Base-by-base conservation (phyloP, 2,329 filamentous ascomycete species). In the Pseudonectria buxi region DNA sequence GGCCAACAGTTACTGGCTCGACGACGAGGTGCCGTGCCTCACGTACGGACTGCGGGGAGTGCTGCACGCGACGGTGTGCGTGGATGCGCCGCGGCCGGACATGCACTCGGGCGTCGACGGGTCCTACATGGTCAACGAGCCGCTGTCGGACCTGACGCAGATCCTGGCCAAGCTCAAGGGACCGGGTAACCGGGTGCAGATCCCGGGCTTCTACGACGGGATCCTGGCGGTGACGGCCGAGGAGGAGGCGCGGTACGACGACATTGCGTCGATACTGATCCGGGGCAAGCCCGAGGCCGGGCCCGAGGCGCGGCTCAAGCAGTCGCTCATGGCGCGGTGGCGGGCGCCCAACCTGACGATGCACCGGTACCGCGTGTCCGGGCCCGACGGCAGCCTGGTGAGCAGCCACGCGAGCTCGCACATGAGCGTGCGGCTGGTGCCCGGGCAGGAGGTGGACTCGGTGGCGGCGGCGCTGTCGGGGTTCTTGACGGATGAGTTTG, bases 1-100 rank as follows among this genome's bases (percentile, higher is more conserved):
- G 26, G 90, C 92, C 14, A 98, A 98, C 67, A 95, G 89, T 62
- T 98, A 98, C 67, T 98, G 92, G 92, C 72, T 98, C 2, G 88
- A 96, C 55, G 90, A 98, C 54, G 83, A 94, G 47, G 88, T 94
- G 3, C 92, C 92, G 0, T 98, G 92, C 57, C 66, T 98, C 38
- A 98, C 92, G 0, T 98, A 98, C 44, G 92, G 92, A 1, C 72
- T 96, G 6, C 79, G 92, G 32, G 92, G 92, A 15, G 90, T 98
- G 16, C 81, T 98, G 14, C 90, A 96, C 57, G 90, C 89, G 5
- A 95, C 87, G 0, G 74, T 96, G 6, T 83, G 88, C 42, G 80
- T 98, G 16, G 83, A 94, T 45, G 94, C 88, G 38, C 78, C 79
- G 33, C 80, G 86, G 44, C 88, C 89, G 0, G 92, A 98, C 60